Evolutionary conservation across 2,329 filamentous ascomycete genomes (phyloP), one percentile per base, ranked within the genome.

Genomic region (Didymellaceae sp.): DNA sequence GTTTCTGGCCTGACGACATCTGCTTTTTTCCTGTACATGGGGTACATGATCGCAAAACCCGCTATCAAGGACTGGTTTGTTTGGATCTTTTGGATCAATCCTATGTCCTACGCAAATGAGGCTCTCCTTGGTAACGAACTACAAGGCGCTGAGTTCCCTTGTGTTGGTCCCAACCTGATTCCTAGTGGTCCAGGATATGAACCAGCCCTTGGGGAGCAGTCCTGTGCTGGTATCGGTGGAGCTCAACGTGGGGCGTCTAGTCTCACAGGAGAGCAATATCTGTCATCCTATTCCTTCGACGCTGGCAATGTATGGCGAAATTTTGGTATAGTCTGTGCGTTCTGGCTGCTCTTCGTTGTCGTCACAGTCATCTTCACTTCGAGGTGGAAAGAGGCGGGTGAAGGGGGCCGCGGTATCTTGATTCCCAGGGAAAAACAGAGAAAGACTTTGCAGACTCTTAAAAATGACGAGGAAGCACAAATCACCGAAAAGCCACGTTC

Each of bases 281-380:
- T 87, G 1, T n/a, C 11, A 3, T 38, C 34, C 39, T 45, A 16
- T 40, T 42, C 11, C 10, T 26, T 43, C 30, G 18, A n/a, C 28
- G 3, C 17, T 25, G n/a, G 28, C 16, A 55, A 68, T 35, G 45
- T 68, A 9, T 71, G 68, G 68, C 58, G 68, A 7, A 77, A 79
- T 51, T 60, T 78, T 22, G 75, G 74, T 10, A 77, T 79, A 48
- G 49, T 78, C 8, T 65, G 74, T 24, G 75, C 62, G 2, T 77
- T 75, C 59, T 72, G 73, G 55, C 24, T 74, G 14, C 61, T 72
- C 41, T 67, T 75, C 33, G 80, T 83, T 9, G 76, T 49, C 2
- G 59, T 86, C 6, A 88, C 86, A 0, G 78, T 88, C 31, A 63
- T 80, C 37, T 77, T 76, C 24, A 88, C 86, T 0, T 73, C 72